Evolutionary conservation across 2,329 filamentous ascomycete species (phyloP).

Genomic region (Nemania sp.): DNA sequence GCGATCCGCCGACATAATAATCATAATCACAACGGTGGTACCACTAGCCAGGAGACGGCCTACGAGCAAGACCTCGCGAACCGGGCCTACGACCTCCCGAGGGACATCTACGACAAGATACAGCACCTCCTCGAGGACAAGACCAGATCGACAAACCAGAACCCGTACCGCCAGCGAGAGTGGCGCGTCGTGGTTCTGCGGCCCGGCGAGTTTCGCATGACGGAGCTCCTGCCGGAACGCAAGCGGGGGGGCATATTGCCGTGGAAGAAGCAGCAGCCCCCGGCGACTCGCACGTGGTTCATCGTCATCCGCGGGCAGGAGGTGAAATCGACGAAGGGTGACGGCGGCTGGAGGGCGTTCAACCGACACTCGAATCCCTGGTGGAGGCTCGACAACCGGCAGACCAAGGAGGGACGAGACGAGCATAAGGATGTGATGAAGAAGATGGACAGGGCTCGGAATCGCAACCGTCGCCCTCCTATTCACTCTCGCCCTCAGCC

Average conservation of each 20-base stretch:
- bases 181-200: constrained; percentile 34
- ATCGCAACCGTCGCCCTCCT: background rate
- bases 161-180: constrained; percentile 31
- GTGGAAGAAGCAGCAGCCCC: constrained; percentile 14
- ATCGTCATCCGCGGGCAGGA: constrained; percentile 33
- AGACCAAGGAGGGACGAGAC: constrained; percentile 28
- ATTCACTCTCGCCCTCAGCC: background rate
- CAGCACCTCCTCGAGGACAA: constrained; percentile 30
- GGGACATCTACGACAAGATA: constrained; percentile 24
- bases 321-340: constrained; percentile 32
- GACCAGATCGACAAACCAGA: constrained; percentile 28
- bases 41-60: constrained; percentile 24
- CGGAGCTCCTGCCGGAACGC: constrained; percentile 32
- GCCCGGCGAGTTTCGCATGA: constrained; percentile 32
- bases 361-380: constrained; percentile 32
- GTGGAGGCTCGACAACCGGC: constrained; percentile 29
- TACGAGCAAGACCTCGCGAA: constrained; percentile 36
- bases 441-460: constrained; percentile 19
- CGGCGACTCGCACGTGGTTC: constrained; percentile 23
- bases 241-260: constrained; percentile 32
- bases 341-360: constrained; percentile 30
- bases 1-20: constrained; percentile 25
- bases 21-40: constrained; percentile 20
- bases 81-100: constrained; percentile 25
- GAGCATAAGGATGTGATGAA: constrained; percentile 24